Evolutionary conservation across 257 asterid genomes (phyloP).

Genomic region (Voacanga thouarsii): DNA sequence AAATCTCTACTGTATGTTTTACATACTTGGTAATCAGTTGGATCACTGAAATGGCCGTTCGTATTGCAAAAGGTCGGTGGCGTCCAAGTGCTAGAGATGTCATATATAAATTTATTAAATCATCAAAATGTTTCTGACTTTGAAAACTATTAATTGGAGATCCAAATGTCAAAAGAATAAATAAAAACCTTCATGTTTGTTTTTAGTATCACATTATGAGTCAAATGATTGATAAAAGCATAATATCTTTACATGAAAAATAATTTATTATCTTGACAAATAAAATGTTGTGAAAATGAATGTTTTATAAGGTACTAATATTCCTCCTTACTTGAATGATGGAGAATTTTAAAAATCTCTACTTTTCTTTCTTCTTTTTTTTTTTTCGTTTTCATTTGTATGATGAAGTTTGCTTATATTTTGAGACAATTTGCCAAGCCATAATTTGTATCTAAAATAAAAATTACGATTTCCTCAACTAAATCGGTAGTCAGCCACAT

Average conservation of each 20-base stretch:
- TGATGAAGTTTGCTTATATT: no score
- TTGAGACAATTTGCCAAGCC: no score
- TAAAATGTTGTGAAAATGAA: not conserved
- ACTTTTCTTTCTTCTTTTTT: no score
- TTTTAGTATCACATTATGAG: not conserved
- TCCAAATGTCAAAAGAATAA: constrained; percentile 2
- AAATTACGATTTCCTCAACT: no score
- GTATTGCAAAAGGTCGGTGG: not conserved
- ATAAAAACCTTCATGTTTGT: not conserved
- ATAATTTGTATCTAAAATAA: not conserved
- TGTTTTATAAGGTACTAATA: not conserved
- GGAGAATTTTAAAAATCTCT: not conserved
- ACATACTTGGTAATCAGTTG: not conserved
- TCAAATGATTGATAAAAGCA: not conserved
- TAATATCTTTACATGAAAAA: constrained; percentile 1
- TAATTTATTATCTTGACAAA: not conserved
- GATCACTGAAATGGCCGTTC: not conserved
- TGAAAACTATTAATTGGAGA: not conserved
- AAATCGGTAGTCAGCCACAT: no score
- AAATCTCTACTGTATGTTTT: no score
- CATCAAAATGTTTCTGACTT: not conserved
- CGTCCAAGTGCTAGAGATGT: not conserved
- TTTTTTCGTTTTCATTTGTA: no score
- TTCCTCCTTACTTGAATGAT: not conserved
- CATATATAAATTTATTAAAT: not conserved